phyloP scores from a whole-genome alignment of 441 rosid species.

The Pelargonium citronellum region DNA sequence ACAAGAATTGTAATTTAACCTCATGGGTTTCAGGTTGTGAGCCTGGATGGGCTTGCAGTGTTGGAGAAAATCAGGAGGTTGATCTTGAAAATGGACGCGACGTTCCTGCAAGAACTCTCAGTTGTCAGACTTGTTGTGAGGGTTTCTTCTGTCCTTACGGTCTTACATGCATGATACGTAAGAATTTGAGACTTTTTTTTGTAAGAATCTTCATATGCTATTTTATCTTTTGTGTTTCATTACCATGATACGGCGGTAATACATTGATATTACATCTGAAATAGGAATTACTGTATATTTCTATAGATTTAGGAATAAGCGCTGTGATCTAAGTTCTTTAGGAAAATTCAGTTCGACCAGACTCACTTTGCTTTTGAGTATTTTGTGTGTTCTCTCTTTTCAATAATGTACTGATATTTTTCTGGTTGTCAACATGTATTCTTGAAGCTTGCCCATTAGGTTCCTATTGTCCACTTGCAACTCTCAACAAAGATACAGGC shows the following conservation, averaged over 20 bases:
- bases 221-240: background rate
- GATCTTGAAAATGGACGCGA: constrained; percentile 46
- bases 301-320: constrained; percentile 14
- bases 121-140: constrained; percentile 71
- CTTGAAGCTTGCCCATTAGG: constrained; percentile 57
- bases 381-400: background rate
- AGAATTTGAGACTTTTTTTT: constrained; percentile 25
- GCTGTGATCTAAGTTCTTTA: background rate
- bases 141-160: constrained; percentile 94
- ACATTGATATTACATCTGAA: background rate
- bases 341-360: background rate
- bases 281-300: background rate
- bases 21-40: constrained; percentile 90
- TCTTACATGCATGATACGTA: constrained; percentile 96
- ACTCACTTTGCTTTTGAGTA: background rate
- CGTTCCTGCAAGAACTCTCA: constrained; percentile 54
- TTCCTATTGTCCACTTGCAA: constrained; percentile 57
- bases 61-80: constrained; percentile 34
- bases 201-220: background rate
- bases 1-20: constrained; percentile 72
- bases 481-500: constrained; percentile 50
- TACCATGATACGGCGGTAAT: background rate
- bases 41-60: constrained; percentile 94
- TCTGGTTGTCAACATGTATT: constrained; percentile 21
- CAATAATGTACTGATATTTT: background rate